Conservation (phyloP, 139 green algal species). For the Eudorina sp. region DNA sequence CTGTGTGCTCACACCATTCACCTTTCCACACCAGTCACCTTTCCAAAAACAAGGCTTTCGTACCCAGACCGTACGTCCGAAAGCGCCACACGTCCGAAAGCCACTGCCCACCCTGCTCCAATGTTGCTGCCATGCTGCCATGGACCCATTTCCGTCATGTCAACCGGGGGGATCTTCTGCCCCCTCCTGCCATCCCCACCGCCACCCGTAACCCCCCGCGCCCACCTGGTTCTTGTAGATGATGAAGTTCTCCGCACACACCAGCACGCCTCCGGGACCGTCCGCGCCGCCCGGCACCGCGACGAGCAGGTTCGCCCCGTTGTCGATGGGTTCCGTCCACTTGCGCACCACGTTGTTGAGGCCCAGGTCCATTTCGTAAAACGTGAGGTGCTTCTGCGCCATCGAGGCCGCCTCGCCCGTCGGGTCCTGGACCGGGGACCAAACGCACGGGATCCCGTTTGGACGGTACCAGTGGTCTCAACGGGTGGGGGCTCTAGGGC, state of each 20-base stretch:
- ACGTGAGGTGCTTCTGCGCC: conserved; percentile 96
- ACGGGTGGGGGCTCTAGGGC: too few relatives aligned
- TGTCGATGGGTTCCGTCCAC: conserved; percentile 93
- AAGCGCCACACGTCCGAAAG: too few relatives aligned
- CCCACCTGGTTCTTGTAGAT: conserved; percentile 90
- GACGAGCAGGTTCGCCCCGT: conserved; percentile 96
- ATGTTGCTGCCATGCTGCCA: too few relatives aligned
- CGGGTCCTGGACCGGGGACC: conserved; percentile 73
- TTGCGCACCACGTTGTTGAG: conserved; percentile 98
- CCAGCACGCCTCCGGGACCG: conserved; percentile 91
- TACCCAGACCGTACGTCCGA: too few relatives aligned
- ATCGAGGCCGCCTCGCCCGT: conserved; percentile 89
- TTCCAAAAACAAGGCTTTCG: too few relatives aligned
- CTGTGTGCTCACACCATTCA: too few relatives aligned
- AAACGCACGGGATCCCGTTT: too few relatives aligned
- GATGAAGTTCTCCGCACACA: conserved; percentile 98
- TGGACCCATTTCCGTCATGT: too few relatives aligned
- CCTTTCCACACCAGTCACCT: too few relatives aligned
- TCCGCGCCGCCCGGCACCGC: conserved; percentile 94
- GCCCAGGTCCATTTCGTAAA: conserved; percentile 99
- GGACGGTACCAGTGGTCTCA: too few relatives aligned
- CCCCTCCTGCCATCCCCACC: background rate
- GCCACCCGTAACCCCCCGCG: background rate
- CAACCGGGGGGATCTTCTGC: too few relatives aligned
- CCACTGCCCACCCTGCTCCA: too few relatives aligned